These are phyloP conservation scores for Eimeria sp. DNA, from an alignment of 169 alveolate species.

Conservation along the genomic window DNA sequence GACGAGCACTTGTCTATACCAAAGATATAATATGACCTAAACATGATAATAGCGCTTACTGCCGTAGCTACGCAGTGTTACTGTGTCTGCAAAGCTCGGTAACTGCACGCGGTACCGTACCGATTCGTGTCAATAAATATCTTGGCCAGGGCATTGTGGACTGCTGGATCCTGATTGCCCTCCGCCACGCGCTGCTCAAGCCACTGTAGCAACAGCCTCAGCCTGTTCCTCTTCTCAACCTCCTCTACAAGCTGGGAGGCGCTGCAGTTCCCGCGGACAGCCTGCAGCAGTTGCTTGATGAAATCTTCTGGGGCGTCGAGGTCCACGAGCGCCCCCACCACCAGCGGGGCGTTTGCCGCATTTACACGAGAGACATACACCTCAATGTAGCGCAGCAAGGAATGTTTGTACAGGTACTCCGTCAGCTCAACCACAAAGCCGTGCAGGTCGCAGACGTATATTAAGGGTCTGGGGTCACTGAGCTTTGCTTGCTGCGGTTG, in stretches of 20 bases:
- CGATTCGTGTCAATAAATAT: constrained; percentile 98
- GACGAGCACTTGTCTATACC: background rate
- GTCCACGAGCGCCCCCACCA: constrained; percentile 99
- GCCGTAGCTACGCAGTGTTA: background rate
- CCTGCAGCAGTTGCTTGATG: constrained; percentile 94
- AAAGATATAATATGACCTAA: background rate
- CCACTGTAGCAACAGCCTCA: constrained; percentile 98
- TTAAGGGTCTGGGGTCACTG: constrained; percentile 99
- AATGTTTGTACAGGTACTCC: constrained; percentile 98
- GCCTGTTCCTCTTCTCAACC: constrained; percentile 98
- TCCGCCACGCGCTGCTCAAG: constrained; percentile 99
- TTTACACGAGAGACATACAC: constrained; percentile 86
- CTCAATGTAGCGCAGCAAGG: constrained; percentile 98
- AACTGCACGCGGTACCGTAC: background rate
- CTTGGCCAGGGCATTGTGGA: constrained; percentile 99
- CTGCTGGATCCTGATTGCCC: constrained; percentile 97
- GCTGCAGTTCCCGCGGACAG: constrained; percentile 97
- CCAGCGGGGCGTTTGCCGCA: constrained; percentile 98
- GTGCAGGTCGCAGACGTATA: constrained; percentile 99
- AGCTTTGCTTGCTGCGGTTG: constrained; percentile 97
- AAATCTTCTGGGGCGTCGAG: constrained; percentile 99
- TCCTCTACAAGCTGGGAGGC: constrained; percentile 98
- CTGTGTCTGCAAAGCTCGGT: background rate
- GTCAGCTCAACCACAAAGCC: constrained; percentile 99
- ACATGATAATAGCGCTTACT: background rate